phyloP scores from a whole-genome alignment of 495 filamentous ascomycete species.

The Rhizodiscina lignyota region DNA sequence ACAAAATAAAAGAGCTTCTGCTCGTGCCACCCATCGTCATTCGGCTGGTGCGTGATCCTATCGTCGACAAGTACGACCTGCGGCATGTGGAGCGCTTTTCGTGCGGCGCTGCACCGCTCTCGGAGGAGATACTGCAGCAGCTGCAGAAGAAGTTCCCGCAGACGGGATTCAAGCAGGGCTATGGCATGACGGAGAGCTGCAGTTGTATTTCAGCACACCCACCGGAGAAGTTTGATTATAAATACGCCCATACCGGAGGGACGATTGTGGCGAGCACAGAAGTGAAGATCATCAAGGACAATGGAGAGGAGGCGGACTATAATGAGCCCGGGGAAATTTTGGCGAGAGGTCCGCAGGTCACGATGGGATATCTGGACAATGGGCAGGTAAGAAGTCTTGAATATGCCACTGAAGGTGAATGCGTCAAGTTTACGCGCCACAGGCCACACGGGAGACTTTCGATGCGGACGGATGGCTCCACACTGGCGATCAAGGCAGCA shows the following conservation, averaged over 20 bases:
- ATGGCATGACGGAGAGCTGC: constrained; percentile 56
- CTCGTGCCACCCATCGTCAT: constrained; percentile 57
- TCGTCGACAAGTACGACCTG: constrained; percentile 45
- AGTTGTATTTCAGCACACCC: constrained; percentile 44
- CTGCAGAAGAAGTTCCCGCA: constrained; percentile 39
- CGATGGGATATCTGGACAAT: constrained; percentile 42
- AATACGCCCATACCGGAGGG: constrained; percentile 41
- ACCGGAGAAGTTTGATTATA: constrained; percentile 33
- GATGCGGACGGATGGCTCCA: constrained; percentile 43
- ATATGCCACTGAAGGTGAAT: too few relatives aligned
- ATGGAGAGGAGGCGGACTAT: constrained; percentile 28
- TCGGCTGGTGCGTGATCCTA: constrained; percentile 44
- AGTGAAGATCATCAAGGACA: constrained; percentile 40
- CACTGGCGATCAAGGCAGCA: constrained; percentile 49
- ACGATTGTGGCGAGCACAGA: constrained; percentile 40
- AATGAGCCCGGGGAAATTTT: constrained; percentile 44
- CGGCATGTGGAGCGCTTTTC: constrained; percentile 32
- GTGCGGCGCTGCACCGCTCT: constrained; percentile 47
- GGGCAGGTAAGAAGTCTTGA: too few relatives aligned
- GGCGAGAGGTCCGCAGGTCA: constrained; percentile 35
- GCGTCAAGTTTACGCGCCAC: too few relatives aligned
- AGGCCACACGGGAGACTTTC: constrained; percentile 42
- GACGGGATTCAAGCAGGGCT: constrained; percentile 49
- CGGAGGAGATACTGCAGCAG: constrained; percentile 41
- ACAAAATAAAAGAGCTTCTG: constrained; percentile 40